Evolutionary conservation across 169 alveolate genomes (phyloP), one percentile per base, ranked within the genome.

Genomic region (Perkinsus marinus): DNA sequence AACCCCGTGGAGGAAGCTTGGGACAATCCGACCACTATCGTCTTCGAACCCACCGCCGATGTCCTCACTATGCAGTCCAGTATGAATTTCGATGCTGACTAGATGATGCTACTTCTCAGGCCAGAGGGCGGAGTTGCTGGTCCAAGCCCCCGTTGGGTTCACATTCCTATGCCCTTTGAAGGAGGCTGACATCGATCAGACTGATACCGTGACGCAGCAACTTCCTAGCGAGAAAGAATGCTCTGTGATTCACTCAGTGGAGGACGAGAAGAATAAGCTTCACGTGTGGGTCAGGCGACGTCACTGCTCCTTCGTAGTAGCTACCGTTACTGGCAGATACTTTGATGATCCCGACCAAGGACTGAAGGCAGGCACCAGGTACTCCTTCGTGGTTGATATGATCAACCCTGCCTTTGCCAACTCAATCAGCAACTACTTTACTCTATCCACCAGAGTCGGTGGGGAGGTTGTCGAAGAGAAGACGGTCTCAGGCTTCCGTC

Each of bases 1-100:
- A 90, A 37, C 91, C 26, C 43, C 26, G 91, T 90, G 79, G 91
- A 90, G n/a, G 79, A 39, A 39, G 91, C 91, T 6, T 90, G 91
- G 91, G 57, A 90, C 43, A 90, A 90, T 39, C 91, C 91, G 3
- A 90, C 91, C 10, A 41, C 91, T 36, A 39, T 90, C 9, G 39
- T 39, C 41, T 90, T 90, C 69, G 91, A 90, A 69, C 34, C 91
- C 39, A 39, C 91, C 39, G 41, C 43, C 39, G 91, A 43, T 22
- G 91, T 90, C 36, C 7, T 39, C 6, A 39, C 91, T 26, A 22
- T 9, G 39, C 79, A 39, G 39, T 38, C 91, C 37, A 57, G 79
- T 57, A 16, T 2, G 46, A 57, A 57, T 57, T 30, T 57, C 5
- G 79, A 26, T 0, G 7, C 79, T 19, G 79, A n/a, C 34, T 13